These are phyloP conservation scores for Coniosporium uncinatum DNA, from an alignment of 2,329 filamentous ascomycete species.

Conservation along the genomic window DNA sequence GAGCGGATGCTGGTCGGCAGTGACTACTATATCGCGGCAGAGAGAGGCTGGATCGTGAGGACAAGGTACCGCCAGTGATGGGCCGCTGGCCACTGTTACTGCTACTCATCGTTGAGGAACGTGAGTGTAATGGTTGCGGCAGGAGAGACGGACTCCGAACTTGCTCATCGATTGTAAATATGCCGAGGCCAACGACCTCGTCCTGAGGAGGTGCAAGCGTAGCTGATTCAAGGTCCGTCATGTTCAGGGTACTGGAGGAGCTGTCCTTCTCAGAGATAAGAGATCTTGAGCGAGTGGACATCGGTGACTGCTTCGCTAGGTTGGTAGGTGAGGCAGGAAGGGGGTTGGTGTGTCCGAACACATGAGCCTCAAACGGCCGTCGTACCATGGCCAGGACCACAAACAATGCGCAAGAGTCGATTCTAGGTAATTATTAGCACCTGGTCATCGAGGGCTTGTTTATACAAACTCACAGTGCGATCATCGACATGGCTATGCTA, in stretches of 20 bases:
- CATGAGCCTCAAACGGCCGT: conserved; percentile 27
- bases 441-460: neutral
- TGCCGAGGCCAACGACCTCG: neutral
- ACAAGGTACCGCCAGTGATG: neutral
- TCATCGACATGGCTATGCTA: conserved; percentile 20
- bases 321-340: neutral
- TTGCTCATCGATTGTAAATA: neutral
- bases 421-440: conserved; percentile 7
- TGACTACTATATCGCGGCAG: neutral
- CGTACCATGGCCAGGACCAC: conserved; percentile 21
- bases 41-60: neutral
- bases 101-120: too few relatives aligned
- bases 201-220: conserved; percentile 9
- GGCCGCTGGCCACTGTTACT: too few relatives aligned
- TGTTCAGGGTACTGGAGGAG: neutral
- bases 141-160: too few relatives aligned
- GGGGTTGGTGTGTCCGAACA: conserved; percentile 14
- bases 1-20: neutral
- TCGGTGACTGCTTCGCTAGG: neutral
- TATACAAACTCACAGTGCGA: conserved; percentile 25
- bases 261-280: conserved; percentile 1
- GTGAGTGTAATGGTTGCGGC: too few relatives aligned
- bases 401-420: conserved; percentile 22
- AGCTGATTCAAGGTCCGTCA: conserved; percentile 11
- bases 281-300: conserved; percentile 2